Evolutionary conservation across 257 asterid species (phyloP), one percentile per base, ranked within the genome.

Genomic region (Solanum chaucha): DNA sequence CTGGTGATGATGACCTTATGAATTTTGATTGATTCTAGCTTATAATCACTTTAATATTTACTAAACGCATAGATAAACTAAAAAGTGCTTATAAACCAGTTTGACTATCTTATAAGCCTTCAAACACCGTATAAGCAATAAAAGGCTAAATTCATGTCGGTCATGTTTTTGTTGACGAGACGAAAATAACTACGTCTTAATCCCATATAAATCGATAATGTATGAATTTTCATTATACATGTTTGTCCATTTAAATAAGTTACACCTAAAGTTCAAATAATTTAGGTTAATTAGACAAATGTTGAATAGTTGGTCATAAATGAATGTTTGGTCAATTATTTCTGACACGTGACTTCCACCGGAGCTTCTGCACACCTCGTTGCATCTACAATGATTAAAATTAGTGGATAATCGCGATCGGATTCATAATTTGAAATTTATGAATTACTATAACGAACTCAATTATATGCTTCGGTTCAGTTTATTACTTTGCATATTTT

Each of bases 371-470:
- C 1, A n/a, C 9, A 13, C 35, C 35, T 35, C 19, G 34, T 48
- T 36, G 55, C 30, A 64, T 64, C 64, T 17, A 55, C 9, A 55
- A 17, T 55, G n/a, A 64, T 64, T 26, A 26, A 24, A 26, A 26
- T 24, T 1, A 65, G 0, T 10, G 19, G 73, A 0, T 24, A 26
- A 65, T 24, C 0, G 1, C 1, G 0, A 20, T 59, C 0, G 3
- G 0, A 67, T 67, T 67, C 2, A 26, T 28, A 0, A 67, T 2
- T 67, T 67, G 9, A 67, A 26, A 26, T 13, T 67, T 67, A 67
- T 28, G 0, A 67, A 12, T 67, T 67, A 28, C 0, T 5, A 26
- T 67, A 26, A 26, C 1, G 0, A 67, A 1, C 0, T 67, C 1
- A 3, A 64, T n/a, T 4, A 9, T 64, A n/a, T 64, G 7, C 3